Evolutionary conservation across 495 filamentous ascomycete species (phyloP), one percentile per base, ranked within the genome.

Genomic region (Podospora appendiculata): DNA sequence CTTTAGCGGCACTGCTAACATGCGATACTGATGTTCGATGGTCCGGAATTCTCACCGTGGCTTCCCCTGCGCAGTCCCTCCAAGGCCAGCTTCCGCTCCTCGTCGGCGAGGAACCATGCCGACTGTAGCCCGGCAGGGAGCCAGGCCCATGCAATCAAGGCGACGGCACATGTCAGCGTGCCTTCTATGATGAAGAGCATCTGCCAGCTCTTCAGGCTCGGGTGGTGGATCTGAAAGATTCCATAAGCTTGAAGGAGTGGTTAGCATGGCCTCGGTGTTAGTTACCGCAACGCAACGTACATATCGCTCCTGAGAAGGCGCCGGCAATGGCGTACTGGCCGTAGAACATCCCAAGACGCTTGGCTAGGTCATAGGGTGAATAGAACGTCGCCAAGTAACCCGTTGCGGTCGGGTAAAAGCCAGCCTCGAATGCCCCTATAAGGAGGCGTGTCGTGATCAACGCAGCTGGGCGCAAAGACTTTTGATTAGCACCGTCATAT

Each of bases 101-200:
- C 52, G 4, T 45, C 13, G 5, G 43, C 71, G 2, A 83, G 63
- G 59, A 82, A 84, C 81, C 81, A 83, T 0, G 80, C 77, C 3
- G 64, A 70, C 1, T 70, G 69, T 0, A 73, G 74, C 1, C 70
- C 73, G 6, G 66, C 63, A 1, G 80, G 75, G 0, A 83, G 63
- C 76, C 76, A 79, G 45, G 75, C 59, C 50, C 72, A 76, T 6
- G 75, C 71, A 1, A 68, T 47, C 5, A 75, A 47, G 0, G 79
- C 80, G 25, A 77, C 46, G 4, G 69, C 13, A 13, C 78, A 68
- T 6, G 78, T 83, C 8, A 70, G 51, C 2, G 54, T 54, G 5
- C 77, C 80, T 60, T 84, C 79, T 33, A 81, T 66, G 50, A 83
- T 54, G 56, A 84, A 84, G 4, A 84, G 68, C 14, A 78, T 66